Evolutionary conservation across 2,329 filamentous ascomycete species (phyloP), one percentile per base, ranked within the genome.

Genomic region (Epichloe uncinata): DNA sequence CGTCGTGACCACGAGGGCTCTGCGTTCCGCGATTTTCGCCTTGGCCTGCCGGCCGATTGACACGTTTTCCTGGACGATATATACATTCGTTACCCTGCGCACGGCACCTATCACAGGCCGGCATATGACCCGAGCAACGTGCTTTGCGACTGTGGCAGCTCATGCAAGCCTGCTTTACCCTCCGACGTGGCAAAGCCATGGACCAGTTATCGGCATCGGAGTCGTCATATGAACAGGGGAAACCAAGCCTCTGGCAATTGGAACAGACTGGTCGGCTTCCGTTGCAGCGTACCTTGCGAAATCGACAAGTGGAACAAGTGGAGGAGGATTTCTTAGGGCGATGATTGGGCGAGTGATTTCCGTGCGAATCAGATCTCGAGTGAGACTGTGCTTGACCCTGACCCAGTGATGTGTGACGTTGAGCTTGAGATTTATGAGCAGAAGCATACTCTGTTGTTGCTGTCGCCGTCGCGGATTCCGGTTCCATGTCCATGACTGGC

Each of bases 101-200:
- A 20, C 72, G 72, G 38, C 67, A 69, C 18, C 66, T 67, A 47
- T 78, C 73, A 56, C 77, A 80, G 48, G 72, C 69, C 3, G 76
- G 77, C 46, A 73, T 66, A 54, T 77, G 72, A n/a, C 77, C 77
- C 48, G 73, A 78, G 63, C 77, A 80, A 45, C 75, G 68, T 33
- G 77, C 77, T 58, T 80, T 80, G 56, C 76, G 69, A 35, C 73
- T 72, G 54, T 80, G 77, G 60, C 77, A 80, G 57, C 71, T 77
- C 57, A 74, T 68, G 56, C 77, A 80, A 30, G 77, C 77, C 60
- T 77, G 70, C 42, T 75, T 70, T 42, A 78, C 77, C 20, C 77
- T 73, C 37, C 76, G 71, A 40, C 75, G 66, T 6, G 76, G 73
- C 47, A 77, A 59, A n/a, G 68, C 64, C 46, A 70, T 61, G 35